A percentile compares a stretch with the other conserved stretches of the same genome.
Evolutionary conservation across 352 stramenopile genomes (phyloP).

Genomic region (Pythium phragmitis): DNA sequence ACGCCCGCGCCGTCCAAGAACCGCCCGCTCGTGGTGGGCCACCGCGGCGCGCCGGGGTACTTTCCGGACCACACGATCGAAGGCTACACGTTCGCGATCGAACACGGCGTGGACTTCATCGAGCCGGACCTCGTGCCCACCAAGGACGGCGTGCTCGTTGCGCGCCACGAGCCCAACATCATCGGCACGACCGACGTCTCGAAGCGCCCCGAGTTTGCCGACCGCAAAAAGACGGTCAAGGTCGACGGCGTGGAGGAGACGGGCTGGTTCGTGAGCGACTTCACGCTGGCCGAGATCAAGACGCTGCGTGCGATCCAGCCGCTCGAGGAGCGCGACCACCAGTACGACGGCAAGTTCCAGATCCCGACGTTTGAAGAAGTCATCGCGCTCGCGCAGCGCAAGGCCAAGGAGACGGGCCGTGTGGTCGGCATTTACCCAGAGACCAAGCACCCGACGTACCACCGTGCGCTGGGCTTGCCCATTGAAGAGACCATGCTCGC

Average conservation of each 20-base stretch:
- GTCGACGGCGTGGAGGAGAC: slow-evolving; percentile 56
- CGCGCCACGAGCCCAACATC: slow-evolving; percentile 88
- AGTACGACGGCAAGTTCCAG: slow-evolving; percentile 80
- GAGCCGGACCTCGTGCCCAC: slow-evolving; percentile 90
- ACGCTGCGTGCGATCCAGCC: slow-evolving; percentile 80
- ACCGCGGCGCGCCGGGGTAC: slow-evolving; percentile 88
- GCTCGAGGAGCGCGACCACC: slow-evolving; percentile 70
- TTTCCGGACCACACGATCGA: slow-evolving; percentile 90
- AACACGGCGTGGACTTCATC: slow-evolving; percentile 89
- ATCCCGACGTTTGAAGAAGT: slow-evolving; percentile 91
- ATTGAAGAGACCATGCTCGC: slow-evolving; percentile 79
- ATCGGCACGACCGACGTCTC: slow-evolving; percentile 88
- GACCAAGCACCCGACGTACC: slow-evolving; percentile 84
- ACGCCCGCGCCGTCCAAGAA: slow-evolving; percentile 30
- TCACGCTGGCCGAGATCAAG: slow-evolving; percentile 91
- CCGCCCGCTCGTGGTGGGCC: slow-evolving; percentile 64
- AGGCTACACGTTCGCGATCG: slow-evolving; percentile 87
- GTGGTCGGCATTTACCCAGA: slow-evolving; percentile 87
- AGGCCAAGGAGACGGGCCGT: slow-evolving; percentile 52
- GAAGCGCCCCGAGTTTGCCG: slow-evolving; percentile 66
- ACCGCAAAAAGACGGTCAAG: slow-evolving; percentile 50
- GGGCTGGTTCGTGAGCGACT: slow-evolving; percentile 90
- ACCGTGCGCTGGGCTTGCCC: slow-evolving; percentile 62
- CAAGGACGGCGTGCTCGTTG: slow-evolving; percentile 80
- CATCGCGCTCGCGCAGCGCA: slow-evolving; percentile 71